These are phyloP conservation scores for Pythium apleroticum DNA, from an alignment of 352 stramenopile genomes.

Conservation along the genomic window DNA sequence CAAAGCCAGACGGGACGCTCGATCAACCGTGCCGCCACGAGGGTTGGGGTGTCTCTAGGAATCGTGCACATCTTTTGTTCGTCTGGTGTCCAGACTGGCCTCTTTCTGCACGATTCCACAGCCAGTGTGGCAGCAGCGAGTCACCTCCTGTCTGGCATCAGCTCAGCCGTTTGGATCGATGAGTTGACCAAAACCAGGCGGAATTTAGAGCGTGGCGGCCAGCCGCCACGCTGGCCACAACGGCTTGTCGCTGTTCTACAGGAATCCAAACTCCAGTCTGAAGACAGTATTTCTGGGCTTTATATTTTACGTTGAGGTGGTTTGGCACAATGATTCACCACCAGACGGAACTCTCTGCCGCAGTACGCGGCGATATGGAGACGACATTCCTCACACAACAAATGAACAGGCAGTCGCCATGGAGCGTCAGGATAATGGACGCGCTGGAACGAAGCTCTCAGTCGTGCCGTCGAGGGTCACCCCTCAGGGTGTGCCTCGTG, in stretches of 20 bases:
- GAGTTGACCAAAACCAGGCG: slow-evolving; percentile 1
- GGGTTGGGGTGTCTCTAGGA: slow-evolving; percentile 1
- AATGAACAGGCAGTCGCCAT: too few relatives aligned
- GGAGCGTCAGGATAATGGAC: too few relatives aligned
- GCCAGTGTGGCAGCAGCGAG: slow-evolving; percentile 1
- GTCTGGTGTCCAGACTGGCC: background rate
- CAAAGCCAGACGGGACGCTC: background rate
- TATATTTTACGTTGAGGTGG: background rate
- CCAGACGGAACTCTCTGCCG: background rate
- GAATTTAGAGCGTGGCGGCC: background rate
- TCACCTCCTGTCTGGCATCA: slow-evolving; percentile 4
- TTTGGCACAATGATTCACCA: background rate
- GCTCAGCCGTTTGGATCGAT: background rate
- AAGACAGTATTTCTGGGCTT: background rate
- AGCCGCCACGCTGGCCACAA: background rate
- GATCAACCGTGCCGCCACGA: background rate
- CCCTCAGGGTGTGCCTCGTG: background rate
- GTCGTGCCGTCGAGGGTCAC: background rate
- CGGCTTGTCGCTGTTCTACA: background rate
- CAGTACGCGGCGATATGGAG: too few relatives aligned
- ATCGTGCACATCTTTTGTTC: slow-evolving; percentile 6
- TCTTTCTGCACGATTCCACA: background rate
- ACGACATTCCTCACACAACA: too few relatives aligned
- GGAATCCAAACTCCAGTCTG: too few relatives aligned
- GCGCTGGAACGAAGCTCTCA: too few relatives aligned